Percentiles rank a stretch among this genome's conserved stretches.
phyloP scores from a whole-genome alignment of 306 rosid genomes.

The Notholithocarpus densiflorus region DNA sequence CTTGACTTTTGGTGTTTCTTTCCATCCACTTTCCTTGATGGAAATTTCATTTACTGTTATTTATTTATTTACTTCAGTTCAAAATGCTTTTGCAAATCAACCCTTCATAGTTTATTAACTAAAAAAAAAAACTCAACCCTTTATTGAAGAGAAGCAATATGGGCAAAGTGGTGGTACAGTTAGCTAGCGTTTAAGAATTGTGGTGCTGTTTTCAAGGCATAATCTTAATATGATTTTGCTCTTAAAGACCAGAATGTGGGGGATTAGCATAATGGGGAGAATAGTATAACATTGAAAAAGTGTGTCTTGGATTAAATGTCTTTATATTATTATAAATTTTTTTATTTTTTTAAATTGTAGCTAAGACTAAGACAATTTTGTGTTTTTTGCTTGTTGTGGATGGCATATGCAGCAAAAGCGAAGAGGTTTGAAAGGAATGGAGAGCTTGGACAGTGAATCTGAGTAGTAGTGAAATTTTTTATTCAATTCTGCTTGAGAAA shows the following conservation, averaged over 20 bases:
- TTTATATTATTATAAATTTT: too few species aligned
- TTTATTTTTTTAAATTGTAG: not conserved
- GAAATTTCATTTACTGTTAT: too few species aligned
- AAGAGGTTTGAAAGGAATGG: slow-evolving; percentile 71
- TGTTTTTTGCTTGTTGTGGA: slow-evolving; percentile 8
- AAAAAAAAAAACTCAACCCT: too few species aligned
- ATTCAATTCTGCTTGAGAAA: not conserved
- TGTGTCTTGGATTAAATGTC: too few species aligned
- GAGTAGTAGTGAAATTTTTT: slow-evolving; percentile 22
- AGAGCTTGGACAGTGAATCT: slow-evolving; percentile 42
- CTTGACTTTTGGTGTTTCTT: not conserved
- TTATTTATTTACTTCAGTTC: not conserved
- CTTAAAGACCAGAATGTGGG: too few species aligned
- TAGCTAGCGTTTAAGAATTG: too few species aligned
- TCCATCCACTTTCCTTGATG: not conserved
- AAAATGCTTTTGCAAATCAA: not conserved
- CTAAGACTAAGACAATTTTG: not conserved
- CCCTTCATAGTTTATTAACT: not conserved
- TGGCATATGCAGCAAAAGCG: slow-evolving; percentile 60
- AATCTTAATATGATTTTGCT: too few species aligned
- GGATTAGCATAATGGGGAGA: too few species aligned
- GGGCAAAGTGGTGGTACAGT: too few species aligned
- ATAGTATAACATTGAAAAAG: too few species aligned
- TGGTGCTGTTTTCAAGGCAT: too few species aligned
- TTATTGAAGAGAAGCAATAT: too few species aligned